These are phyloP conservation scores for Fremontodendron californicum DNA, from an alignment of 345 rosid species.

Conservation along the genomic window DNA sequence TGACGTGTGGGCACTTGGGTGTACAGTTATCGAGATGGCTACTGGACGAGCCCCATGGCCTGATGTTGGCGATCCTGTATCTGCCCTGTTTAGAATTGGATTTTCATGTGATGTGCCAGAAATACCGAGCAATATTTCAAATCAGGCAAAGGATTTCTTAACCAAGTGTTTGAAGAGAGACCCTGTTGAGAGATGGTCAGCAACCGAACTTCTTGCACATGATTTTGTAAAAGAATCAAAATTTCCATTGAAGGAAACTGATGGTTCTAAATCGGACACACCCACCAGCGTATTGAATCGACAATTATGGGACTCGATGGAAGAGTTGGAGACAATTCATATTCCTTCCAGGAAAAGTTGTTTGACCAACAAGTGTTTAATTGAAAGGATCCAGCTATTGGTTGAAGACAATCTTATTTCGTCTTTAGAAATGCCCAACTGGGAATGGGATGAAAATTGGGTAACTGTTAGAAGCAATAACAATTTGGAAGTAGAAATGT, in stretches of 20 bases:
- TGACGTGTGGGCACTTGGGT: slow-evolving; percentile 66
- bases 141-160: slow-evolving; percentile 45
- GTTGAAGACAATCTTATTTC: slow-evolving; percentile 2
- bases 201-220: slow-evolving; percentile 40
- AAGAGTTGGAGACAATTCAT: slow-evolving; percentile 10
- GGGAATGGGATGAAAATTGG: slow-evolving; percentile 48
- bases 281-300: slow-evolving; percentile 44
- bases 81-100: slow-evolving; percentile 46
- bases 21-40: slow-evolving; percentile 53
- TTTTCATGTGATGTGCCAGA: slow-evolving; percentile 40
- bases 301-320: slow-evolving; percentile 31
- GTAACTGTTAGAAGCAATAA: slow-evolving; percentile 37
- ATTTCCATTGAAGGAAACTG: background rate
- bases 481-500: background rate
- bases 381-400: slow-evolving; percentile 37
- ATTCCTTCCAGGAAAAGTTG: background rate
- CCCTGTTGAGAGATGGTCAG: slow-evolving; percentile 50
- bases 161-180: slow-evolving; percentile 47
- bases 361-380: slow-evolving; percentile 8
- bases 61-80: slow-evolving; percentile 33
- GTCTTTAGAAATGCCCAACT: slow-evolving; percentile 6
- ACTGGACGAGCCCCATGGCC: slow-evolving; percentile 49
- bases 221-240: slow-evolving; percentile 24
- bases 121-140: slow-evolving; percentile 36
- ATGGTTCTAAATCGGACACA: slow-evolving; percentile 6